Percentiles rank a stretch among this genome's conserved stretches.
Evolutionary conservation across 148 eudicot species (phyloP).

Genomic region (Spergularia bocconei): DNA sequence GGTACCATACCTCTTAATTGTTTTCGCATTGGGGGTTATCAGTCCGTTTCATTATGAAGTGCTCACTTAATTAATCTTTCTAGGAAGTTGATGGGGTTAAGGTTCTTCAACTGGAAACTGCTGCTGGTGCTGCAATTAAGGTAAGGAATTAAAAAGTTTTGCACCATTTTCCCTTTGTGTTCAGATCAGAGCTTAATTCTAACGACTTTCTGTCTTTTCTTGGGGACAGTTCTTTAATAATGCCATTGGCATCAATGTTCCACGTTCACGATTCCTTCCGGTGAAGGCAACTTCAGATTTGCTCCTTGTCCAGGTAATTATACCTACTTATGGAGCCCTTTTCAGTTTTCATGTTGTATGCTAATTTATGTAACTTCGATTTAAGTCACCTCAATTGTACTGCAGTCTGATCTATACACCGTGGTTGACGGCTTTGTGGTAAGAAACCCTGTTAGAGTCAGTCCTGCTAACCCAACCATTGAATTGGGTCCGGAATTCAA

Average conservation of each 20-base stretch:
- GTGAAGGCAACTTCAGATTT: slow-evolving; percentile 97
- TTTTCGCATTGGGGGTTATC: neutral
- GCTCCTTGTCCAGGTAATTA: slow-evolving; percentile 91
- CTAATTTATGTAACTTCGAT: slow-evolving; percentile 5
- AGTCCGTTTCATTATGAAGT: neutral
- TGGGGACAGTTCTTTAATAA: slow-evolving; percentile 65
- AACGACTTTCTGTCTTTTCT: slow-evolving; percentile 1
- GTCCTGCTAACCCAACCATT: slow-evolving; percentile 87
- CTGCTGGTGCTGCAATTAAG: slow-evolving; percentile 99
- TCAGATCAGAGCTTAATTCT: neutral
- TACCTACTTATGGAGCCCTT: slow-evolving; percentile 6
- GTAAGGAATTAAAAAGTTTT: slow-evolving; percentile 30
- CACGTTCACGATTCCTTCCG: slow-evolving; percentile 97
- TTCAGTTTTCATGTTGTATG: neutral
- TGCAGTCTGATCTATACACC: slow-evolving; percentile 96
- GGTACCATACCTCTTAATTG: slow-evolving; percentile 37
- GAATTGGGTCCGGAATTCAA: slow-evolving; percentile 97
- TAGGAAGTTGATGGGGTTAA: slow-evolving; percentile 96
- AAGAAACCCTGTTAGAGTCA: slow-evolving; percentile 70
- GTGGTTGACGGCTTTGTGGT: slow-evolving; percentile 68
- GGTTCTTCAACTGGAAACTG: slow-evolving; percentile 98
- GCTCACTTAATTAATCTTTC: slow-evolving; percentile 20
- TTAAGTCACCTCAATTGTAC: neutral
- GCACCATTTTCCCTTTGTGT: neutral
- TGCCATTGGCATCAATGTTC: slow-evolving; percentile 90